Base-by-base conservation (phyloP, 176 grass and related monocot species). In the Guadua angustifolia region DNA sequence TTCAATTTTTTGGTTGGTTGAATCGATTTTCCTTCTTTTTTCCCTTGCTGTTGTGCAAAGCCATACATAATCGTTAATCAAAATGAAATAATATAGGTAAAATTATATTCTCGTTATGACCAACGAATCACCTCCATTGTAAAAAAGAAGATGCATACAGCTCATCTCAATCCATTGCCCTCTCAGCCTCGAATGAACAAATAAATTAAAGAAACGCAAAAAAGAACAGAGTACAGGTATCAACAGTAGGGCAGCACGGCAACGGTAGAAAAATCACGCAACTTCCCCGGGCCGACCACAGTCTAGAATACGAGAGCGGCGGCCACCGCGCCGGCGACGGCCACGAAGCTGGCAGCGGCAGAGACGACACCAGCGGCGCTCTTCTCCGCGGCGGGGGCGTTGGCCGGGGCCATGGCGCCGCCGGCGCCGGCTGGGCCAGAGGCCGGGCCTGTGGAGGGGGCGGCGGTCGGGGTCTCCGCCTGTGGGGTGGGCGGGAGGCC, bases 81-180 rank as follows among this genome's bases (percentile, higher is more conserved):
- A 19, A 71, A 69, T 17, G 7, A 81, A 68, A 8, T 13, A 53
- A 49, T 36, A 4, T 36, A 52, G 18, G 17, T 52, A 52, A 52
- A 42, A 42, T 9, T 42, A 42, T 42, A 6, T 42, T 63, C 32
- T 72, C 32, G 3, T 19, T 3, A 42, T 49, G 46, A 13, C 14
- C 68, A 81, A 1, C n/a, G 17, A 69, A 67, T 38, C 38, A 69
- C 2, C 26, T 66, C 16, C 24, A 51, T 53, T 22, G 24, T n/a
- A 25, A 85, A 64, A 65, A 81, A 71, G 35, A 36, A 36, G 45
- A 67, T 18, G 77, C 33, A 57, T 74, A 86, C 22, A 73, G 64
- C 79, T 86, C 58, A 58, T 24, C 39, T 73, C 18, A 55, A 36
- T 40, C 3, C 46, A 80, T 82, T 6, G 50, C 4, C 26, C 15